Evolutionary conservation across 2,329 filamentous ascomycete species (phyloP).

Genomic region (Graphilbum ipis-grandicollis): DNA sequence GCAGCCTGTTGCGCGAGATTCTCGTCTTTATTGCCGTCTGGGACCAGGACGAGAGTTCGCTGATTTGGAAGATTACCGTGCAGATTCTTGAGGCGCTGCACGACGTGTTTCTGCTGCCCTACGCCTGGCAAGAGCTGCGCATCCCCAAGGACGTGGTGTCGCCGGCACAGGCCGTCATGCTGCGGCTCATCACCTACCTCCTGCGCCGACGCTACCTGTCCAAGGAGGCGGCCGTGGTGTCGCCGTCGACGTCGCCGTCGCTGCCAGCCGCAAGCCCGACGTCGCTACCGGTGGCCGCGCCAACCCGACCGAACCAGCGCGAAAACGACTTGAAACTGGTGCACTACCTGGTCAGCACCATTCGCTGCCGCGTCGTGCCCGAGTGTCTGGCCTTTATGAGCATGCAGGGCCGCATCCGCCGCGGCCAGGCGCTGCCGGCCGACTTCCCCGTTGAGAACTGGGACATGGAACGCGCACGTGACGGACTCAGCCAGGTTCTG

Average conservation of each 20-base stretch:
- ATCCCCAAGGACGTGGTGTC: conserved; percentile 95
- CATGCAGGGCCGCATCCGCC: conserved; percentile 76
- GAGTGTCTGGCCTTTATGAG: conserved; percentile 92
- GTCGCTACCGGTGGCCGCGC: neutral
- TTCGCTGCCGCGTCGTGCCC: conserved; percentile 80
- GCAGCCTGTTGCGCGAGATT: conserved; percentile 76
- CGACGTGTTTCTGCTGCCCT: conserved; percentile 74
- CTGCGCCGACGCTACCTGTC: conserved; percentile 38
- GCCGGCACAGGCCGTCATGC: conserved; percentile 80
- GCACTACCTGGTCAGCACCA: conserved; percentile 84
- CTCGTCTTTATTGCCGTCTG: conserved; percentile 94
- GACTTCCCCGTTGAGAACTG: conserved; percentile 91
- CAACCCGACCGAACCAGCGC: conserved; percentile 16
- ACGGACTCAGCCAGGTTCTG: conserved; percentile 84
- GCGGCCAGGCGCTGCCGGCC: conserved; percentile 54
- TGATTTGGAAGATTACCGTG: conserved; percentile 92
- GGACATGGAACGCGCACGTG: conserved; percentile 96
- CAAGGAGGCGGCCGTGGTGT: too few relatives aligned
- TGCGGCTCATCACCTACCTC: conserved; percentile 81
- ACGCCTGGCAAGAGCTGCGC: conserved; percentile 78
- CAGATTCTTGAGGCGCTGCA: conserved; percentile 91
- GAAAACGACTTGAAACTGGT: conserved; percentile 46
- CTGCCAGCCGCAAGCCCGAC: too few relatives aligned
- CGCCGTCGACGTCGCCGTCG: too few relatives aligned
- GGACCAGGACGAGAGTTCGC: conserved; percentile 83